phyloP scores from a whole-genome alignment of 164 flowering plant species.

The Chloranthus sessilifolius region DNA sequence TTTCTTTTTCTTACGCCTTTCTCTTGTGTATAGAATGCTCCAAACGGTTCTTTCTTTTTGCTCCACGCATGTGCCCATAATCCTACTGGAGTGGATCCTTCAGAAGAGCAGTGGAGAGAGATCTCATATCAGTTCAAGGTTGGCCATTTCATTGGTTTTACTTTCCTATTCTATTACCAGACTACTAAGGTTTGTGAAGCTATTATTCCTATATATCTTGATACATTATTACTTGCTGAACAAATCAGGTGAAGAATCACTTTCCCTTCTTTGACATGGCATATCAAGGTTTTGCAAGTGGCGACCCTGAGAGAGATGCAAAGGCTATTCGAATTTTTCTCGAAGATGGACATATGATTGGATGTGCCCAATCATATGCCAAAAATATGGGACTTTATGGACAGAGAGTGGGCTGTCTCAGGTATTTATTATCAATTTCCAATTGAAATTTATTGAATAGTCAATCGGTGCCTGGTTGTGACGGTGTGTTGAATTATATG shows the following conservation, averaged over 20 bases:
- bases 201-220: too few relatives aligned
- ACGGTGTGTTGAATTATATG: too few relatives aligned
- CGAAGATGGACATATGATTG: slow-evolving; percentile 88
- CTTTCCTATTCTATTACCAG: not conserved
- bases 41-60: slow-evolving; percentile 87
- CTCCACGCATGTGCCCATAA: slow-evolving; percentile 99
- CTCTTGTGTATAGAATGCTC: slow-evolving; percentile 68
- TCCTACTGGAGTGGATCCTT: slow-evolving; percentile 98
- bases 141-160: not conserved
- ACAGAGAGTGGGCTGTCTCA: slow-evolving; percentile 94
- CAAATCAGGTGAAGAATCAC: slow-evolving; percentile 72
- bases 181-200: not conserved
- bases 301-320: slow-evolving; percentile 93
- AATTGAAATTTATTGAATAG: not conserved
- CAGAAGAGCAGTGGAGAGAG: slow-evolving; percentile 93
- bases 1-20: not conserved
- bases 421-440: slow-evolving; percentile 15
- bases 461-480: not conserved
- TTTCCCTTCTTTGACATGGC: slow-evolving; percentile 98
- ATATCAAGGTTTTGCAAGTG: slow-evolving; percentile 99
- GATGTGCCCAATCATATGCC: slow-evolving; percentile 93
- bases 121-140: slow-evolving; percentile 85
- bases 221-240: not conserved
- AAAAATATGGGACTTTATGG: slow-evolving; percentile 99
- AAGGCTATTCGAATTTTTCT: slow-evolving; percentile 86